Evolutionary conservation across 805 yeast genomes (phyloP).

Genomic region (Metschnikowia dekortorum): DNA sequence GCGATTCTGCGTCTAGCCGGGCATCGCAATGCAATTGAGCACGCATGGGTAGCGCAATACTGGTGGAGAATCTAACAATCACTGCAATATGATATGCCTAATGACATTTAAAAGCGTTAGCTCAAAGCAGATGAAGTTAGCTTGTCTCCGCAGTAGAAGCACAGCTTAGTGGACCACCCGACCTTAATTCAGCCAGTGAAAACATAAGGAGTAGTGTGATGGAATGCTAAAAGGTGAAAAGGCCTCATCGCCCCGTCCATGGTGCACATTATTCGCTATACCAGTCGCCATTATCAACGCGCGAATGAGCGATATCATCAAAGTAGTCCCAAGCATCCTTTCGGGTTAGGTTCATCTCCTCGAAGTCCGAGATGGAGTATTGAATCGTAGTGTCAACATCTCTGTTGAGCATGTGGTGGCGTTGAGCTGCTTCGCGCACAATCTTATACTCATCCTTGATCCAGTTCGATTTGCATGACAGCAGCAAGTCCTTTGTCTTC

Average conservation of each 20-base stretch:
- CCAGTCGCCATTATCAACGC: slow-evolving; percentile 9
- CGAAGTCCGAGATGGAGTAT: slow-evolving; percentile 19
- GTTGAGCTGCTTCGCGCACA: slow-evolving; percentile 20
- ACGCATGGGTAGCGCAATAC: no score
- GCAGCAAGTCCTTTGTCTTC: slow-evolving; percentile 31
- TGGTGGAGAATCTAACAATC: no score
- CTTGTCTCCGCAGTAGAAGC: no score
- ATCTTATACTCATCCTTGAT: slow-evolving; percentile 33
- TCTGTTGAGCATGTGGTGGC: slow-evolving; percentile 21
- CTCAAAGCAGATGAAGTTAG: no score
- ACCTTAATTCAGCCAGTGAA: no score
- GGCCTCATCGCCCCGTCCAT: neutral
- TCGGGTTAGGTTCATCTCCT: slow-evolving; percentile 39
- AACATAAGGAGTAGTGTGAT: neutral
- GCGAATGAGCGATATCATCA: slow-evolving; percentile 9
- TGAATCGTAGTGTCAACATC: slow-evolving; percentile 23
- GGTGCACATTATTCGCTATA: neutral
- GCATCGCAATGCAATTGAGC: no score
- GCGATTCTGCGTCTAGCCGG: no score
- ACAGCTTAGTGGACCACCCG: no score
- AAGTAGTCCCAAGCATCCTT: slow-evolving; percentile 25
- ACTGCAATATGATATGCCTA: no score
- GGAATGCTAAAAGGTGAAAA: neutral
- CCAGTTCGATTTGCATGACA: slow-evolving; percentile 9
- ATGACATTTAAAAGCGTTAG: no score